phyloP scores from a whole-genome alignment of 495 filamentous ascomycete species.

The Cercophora samala region DNA sequence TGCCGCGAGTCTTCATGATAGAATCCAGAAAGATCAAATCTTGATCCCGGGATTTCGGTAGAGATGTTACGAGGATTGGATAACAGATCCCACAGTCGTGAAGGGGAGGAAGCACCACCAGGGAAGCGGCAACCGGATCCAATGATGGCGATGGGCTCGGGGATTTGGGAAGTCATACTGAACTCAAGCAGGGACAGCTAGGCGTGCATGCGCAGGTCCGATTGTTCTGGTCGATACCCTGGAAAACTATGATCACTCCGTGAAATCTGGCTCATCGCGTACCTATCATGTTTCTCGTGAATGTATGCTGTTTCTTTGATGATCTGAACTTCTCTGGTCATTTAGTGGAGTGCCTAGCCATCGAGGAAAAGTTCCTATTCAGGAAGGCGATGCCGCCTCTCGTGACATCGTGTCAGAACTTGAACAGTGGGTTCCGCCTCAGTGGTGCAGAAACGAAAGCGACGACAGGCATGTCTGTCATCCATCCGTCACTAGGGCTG shows the following conservation, averaged over 20 bases:
- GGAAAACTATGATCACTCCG: background rate
- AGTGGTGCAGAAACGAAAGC: slow-evolving; percentile 17
- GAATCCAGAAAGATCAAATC: slow-evolving; percentile 20
- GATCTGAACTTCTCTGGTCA: background rate
- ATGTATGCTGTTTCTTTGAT: background rate
- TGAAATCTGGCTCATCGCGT: background rate
- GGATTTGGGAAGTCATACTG: background rate
- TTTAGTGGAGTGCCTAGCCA: background rate
- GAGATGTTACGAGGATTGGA: slow-evolving; percentile 15
- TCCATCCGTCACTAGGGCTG: background rate
- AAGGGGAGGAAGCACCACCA: slow-evolving; percentile 16
- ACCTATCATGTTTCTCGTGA: background rate
- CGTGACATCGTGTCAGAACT: background rate
- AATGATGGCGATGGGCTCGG: slow-evolving; percentile 31
- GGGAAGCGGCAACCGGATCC: slow-evolving; percentile 28
- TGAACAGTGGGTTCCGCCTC: background rate
- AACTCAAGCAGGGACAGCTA: background rate
- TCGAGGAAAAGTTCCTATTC: background rate
- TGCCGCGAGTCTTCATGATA: slow-evolving; percentile 45
- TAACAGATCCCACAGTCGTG: slow-evolving; percentile 24
- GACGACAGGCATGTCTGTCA: background rate
- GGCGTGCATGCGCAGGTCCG: background rate
- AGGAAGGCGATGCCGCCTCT: background rate
- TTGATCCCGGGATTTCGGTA: slow-evolving; percentile 8
- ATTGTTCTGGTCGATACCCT: background rate